These are phyloP conservation scores for Neophaeococcomyces mojaviensis DNA, from an alignment of 2,329 filamentous ascomycete genomes.

Conservation along the genomic window DNA sequence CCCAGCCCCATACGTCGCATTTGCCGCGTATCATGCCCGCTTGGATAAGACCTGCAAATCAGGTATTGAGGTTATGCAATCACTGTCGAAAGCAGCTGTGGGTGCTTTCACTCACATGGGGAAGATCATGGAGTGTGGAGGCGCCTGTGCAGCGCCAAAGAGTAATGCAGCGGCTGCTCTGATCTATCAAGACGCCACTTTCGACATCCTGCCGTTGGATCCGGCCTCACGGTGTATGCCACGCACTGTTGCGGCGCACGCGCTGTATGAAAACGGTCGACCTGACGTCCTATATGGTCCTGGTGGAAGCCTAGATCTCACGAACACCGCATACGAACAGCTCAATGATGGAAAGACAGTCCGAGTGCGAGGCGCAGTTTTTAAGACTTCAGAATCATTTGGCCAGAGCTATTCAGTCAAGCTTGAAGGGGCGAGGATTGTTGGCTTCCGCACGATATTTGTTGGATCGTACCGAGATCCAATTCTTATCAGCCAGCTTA, in stretches of 20 bases:
- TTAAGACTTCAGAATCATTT: constrained; percentile 22
- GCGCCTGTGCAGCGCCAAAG: constrained; percentile 42
- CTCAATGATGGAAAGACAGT: constrained; percentile 29
- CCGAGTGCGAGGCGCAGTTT: constrained; percentile 35
- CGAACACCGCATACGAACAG: constrained; percentile 37
- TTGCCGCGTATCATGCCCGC: constrained; percentile 32
- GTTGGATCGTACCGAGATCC: constrained; percentile 43
- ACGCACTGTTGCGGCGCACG: constrained; percentile 45
- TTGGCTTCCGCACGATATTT: constrained; percentile 41
- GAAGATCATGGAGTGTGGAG: constrained; percentile 50
- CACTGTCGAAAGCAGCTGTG: constrained; percentile 14
- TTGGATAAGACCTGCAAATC: constrained; percentile 8
- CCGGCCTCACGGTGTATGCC: constrained; percentile 39
- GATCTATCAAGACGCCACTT: constrained; percentile 38
- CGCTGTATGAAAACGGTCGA: constrained; percentile 48
- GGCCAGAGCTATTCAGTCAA: constrained; percentile 44
- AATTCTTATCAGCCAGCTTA: constrained; percentile 38
- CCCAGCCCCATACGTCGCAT: constrained; percentile 35
- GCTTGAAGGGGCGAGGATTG: constrained; percentile 38
- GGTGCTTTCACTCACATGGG: constrained; percentile 46
- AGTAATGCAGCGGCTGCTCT: constrained; percentile 36
- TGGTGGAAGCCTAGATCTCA: constrained; percentile 41
- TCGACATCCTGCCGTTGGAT: constrained; percentile 41
- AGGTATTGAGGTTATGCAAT: not conserved
- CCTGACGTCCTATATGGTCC: constrained; percentile 46